These are phyloP conservation scores for Spizellomyces sp. DNA, from an alignment of 192 early-diverging fungal genomes.

Conservation along the genomic window DNA sequence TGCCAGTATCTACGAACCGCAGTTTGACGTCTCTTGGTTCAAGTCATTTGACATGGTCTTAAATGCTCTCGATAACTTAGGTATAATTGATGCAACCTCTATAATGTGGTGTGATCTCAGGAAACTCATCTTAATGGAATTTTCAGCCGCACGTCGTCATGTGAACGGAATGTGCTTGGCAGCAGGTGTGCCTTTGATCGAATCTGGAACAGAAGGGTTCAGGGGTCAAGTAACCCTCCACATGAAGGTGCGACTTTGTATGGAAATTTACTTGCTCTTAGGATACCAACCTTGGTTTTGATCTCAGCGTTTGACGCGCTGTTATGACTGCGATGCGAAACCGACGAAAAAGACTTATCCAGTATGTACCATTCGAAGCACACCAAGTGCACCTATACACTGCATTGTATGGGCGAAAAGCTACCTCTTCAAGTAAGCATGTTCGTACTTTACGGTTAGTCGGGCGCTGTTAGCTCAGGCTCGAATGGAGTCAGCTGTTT, in stretches of 20 bases:
- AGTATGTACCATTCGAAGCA: slow-evolving; percentile 96
- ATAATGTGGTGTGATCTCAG: slow-evolving; percentile 9
- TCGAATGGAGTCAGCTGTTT: slow-evolving; percentile 65
- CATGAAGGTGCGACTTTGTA: slow-evolving; percentile 52
- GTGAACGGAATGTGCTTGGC: slow-evolving; percentile 97
- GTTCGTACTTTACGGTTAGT: no score
- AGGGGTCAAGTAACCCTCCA: slow-evolving; percentile 89
- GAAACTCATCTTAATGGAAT: slow-evolving; percentile 6
- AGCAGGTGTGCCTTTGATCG: slow-evolving; percentile 87
- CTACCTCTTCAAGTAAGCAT: slow-evolving; percentile 79
- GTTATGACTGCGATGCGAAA: slow-evolving; percentile 93
- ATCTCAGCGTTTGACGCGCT: slow-evolving; percentile 38
- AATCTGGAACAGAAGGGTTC: slow-evolving; percentile 96
- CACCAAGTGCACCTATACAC: slow-evolving; percentile 92
- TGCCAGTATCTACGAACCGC: slow-evolving; percentile 84
- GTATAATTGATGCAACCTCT: slow-evolving; percentile 40
- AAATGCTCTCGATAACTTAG: slow-evolving; percentile 96
- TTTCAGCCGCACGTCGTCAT: slow-evolving; percentile 83
- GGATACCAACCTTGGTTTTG: background rate
- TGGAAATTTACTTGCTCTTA: no score
- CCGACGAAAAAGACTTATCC: slow-evolving; percentile 85
- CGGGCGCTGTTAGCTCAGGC: no score
- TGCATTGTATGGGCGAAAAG: slow-evolving; percentile 99
- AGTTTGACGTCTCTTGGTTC: slow-evolving; percentile 90
- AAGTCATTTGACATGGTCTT: slow-evolving; percentile 84